phyloP scores from a whole-genome alignment of 164 flowering plant genomes.

The Vitis labrusca region DNA sequence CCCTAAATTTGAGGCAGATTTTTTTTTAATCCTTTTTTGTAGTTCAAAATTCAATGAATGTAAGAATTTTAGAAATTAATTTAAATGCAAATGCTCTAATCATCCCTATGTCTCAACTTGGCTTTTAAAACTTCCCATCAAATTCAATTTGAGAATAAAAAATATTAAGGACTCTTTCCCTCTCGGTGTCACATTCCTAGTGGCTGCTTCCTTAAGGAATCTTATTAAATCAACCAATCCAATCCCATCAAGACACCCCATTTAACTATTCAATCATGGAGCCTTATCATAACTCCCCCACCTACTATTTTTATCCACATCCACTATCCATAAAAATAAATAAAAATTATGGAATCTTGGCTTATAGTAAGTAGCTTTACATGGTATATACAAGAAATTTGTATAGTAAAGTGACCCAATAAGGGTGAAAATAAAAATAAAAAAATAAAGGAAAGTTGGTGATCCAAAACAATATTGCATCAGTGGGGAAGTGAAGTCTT shows the following conservation, averaged over 20 bases:
- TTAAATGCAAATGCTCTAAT: no score
- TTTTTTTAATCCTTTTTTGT: no score
- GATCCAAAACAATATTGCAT: slow-evolving; percentile 1
- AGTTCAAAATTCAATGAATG: no score
- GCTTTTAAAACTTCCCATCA: no score
- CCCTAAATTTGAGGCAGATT: no score
- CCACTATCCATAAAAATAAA: background rate
- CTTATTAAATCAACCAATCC: slow-evolving; percentile 2
- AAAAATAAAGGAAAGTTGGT: background rate
- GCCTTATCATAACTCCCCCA: slow-evolving; percentile 8
- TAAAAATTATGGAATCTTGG: background rate
- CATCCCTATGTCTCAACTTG: no score
- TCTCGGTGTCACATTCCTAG: slow-evolving; percentile 4
- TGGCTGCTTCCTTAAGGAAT: slow-evolving; percentile 18
- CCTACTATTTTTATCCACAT: slow-evolving; percentile 8
- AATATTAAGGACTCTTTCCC: no score
- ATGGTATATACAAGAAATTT: background rate
- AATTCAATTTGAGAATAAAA: no score
- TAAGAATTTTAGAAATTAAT: no score
- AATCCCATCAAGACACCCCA: slow-evolving; percentile 7
- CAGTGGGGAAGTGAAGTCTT: slow-evolving; percentile 18
- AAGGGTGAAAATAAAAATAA: background rate
- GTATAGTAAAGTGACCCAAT: background rate
- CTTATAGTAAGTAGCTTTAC: slow-evolving; percentile 1
- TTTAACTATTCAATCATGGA: slow-evolving; percentile 17